Evolutionary conservation across 768 basidiomycete genomes (phyloP), one percentile per base, ranked within the genome.

Genomic region (Myochromella boudieri): DNA sequence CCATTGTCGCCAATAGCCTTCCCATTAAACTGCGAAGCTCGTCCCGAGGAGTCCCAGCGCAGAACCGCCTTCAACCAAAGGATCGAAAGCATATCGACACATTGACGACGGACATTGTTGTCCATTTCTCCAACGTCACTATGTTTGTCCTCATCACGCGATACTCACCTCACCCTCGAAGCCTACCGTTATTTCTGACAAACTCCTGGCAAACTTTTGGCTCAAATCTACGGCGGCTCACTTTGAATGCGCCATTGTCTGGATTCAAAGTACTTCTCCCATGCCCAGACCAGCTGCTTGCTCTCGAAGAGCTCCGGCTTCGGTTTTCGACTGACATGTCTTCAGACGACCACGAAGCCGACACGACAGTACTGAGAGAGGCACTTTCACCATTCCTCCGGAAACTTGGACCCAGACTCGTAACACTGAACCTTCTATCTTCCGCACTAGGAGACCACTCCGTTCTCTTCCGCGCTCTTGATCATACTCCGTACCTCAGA

Each of bases 401-500:
- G 12, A n/a, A 34, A 8, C 14, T 48, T 21, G 12, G 44, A 3
- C 41, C 44, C 0, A 32, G 21, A n/a, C 42, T 54, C 11, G 28
- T 37, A n/a, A 42, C 29, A n/a, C 17, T 54, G 14, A 46, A 43
- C 37, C 22, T 54, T 31, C 38, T 46, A 36, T 49, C 53, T 18
- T 47, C 45, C 4, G 48, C 52, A 1, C 36, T 52, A 4, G 51
- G 51, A 3, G 51, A 52, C 38, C 51, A 52, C 42, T 52, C 51
- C 2, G 22, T 12, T 12, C 40, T 52, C 22, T 54, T 54, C 33
- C 41, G 28, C 9, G 36, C 44, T 10, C 37, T 54, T 21, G 45
- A 44, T 33, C 32, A 41, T 18, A 42, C 34, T 15, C 45, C 49
- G 12, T 12, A 28, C 10, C 49, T 54, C 21, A 46, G 29, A 7